Evolutionary conservation across 2,329 filamentous ascomycete species (phyloP).

Genomic region (Sarocladium strictum): DNA sequence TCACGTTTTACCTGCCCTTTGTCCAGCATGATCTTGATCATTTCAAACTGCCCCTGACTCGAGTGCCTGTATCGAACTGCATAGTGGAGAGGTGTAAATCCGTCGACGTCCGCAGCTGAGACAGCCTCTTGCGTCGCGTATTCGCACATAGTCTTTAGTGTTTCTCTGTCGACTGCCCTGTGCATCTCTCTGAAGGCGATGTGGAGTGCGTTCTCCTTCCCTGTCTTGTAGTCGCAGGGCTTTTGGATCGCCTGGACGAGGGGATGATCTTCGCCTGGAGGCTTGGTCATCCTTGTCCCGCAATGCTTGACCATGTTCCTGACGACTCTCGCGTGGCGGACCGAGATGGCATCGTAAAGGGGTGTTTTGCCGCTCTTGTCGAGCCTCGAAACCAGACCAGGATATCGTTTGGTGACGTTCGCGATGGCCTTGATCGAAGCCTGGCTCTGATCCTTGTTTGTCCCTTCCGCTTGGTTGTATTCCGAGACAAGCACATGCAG

Average conservation of each 20-base stretch:
- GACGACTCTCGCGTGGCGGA: neutral
- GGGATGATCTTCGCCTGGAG: neutral
- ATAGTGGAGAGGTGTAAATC: neutral
- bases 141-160: neutral
- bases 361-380: neutral
- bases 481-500: neutral
- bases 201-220: neutral
- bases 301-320: neutral
- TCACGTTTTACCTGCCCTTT: neutral
- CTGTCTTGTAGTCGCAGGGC: neutral
- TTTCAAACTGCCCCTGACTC: neutral
- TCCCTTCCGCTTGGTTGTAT: neutral
- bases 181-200: neutral
- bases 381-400: neutral
- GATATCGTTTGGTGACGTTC: neutral
- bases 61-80: neutral
- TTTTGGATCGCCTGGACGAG: neutral
- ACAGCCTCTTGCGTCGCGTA: neutral
- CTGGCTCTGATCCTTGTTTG: neutral
- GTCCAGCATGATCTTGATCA: neutral
- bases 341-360: neutral
- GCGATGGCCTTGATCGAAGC: neutral
- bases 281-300: neutral
- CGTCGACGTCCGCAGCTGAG: neutral
- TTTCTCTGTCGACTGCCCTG: neutral